phyloP scores from a whole-genome alignment of 805 yeast genomes.

The Sporopachydermia lactativora region DNA sequence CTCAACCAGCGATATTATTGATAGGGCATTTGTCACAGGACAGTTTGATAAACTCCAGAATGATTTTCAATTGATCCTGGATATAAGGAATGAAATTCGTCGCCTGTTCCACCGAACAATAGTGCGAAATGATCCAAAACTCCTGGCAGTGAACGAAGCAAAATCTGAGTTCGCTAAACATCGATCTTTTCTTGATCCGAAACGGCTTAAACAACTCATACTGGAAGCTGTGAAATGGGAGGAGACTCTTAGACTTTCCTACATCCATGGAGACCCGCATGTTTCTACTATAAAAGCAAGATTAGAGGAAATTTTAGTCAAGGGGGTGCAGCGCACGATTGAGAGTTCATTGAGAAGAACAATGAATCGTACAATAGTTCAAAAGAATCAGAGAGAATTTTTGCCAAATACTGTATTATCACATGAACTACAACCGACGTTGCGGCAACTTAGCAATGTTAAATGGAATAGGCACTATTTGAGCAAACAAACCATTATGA shows the following conservation, averaged over 20 bases:
- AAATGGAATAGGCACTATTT: background rate
- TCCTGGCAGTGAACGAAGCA: background rate
- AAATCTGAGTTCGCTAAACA: background rate
- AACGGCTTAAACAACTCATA: background rate
- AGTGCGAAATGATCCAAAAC: background rate
- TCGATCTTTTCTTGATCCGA: background rate
- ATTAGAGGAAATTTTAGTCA: too few relatives aligned
- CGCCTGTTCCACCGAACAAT: background rate
- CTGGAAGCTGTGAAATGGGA: constrained; percentile 33
- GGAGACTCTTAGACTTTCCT: constrained; percentile 86
- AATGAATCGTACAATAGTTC: too few relatives aligned
- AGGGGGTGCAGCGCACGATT: too few relatives aligned
- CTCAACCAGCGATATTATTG: background rate
- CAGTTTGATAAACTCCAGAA: background rate
- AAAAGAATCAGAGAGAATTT: too few relatives aligned
- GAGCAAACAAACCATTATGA: background rate
- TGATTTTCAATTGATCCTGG: background rate
- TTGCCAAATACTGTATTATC: too few relatives aligned
- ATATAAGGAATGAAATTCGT: background rate
- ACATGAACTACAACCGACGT: too few relatives aligned
- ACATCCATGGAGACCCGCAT: too few relatives aligned
- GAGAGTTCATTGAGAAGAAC: too few relatives aligned
- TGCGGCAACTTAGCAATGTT: too few relatives aligned
- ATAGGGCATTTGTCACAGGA: background rate
- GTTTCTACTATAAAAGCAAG: too few relatives aligned